phyloP scores from a whole-genome alignment of 2,329 filamentous ascomycete species.

The Apiospora pterosperma region DNA sequence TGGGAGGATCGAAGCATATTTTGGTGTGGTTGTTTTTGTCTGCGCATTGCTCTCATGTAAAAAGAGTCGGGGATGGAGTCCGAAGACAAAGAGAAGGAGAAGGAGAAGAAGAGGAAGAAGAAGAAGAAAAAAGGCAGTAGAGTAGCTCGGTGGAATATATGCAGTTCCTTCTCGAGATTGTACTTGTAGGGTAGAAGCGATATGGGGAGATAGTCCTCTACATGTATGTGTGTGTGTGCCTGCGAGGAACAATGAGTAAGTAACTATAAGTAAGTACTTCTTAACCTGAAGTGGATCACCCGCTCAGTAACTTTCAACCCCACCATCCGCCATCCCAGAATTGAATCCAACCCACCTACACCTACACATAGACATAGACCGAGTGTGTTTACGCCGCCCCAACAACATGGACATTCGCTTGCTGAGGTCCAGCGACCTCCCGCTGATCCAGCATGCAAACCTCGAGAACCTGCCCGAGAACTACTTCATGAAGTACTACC shows the following conservation, averaged over 20 bases:
- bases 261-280: neutral
- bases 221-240: too few relatives aligned
- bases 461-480: conserved; percentile 99
- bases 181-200: neutral
- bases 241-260: too few relatives aligned
- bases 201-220: too few relatives aligned
- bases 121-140: too few relatives aligned
- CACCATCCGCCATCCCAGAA: neutral
- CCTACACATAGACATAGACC: too few relatives aligned
- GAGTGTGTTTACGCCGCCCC: neutral
- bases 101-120: neutral
- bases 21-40: neutral
- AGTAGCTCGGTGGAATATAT: neutral
- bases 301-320: neutral
- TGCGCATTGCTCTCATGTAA: neutral
- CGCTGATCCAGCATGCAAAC: conserved; percentile 95
- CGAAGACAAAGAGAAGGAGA: neutral
- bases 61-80: neutral
- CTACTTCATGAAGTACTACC: conserved; percentile 99
- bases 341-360: neutral
- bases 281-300: neutral
- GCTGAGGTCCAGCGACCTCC: conserved; percentile 78
- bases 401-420: conserved; percentile 83
- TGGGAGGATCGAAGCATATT: neutral
- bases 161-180: neutral